Percentiles rank a stretch among this genome's conserved stretches.
These are phyloP conservation scores for Gossypium lobatum DNA, from an alignment of 441 rosid genomes.

Conservation along the genomic window DNA sequence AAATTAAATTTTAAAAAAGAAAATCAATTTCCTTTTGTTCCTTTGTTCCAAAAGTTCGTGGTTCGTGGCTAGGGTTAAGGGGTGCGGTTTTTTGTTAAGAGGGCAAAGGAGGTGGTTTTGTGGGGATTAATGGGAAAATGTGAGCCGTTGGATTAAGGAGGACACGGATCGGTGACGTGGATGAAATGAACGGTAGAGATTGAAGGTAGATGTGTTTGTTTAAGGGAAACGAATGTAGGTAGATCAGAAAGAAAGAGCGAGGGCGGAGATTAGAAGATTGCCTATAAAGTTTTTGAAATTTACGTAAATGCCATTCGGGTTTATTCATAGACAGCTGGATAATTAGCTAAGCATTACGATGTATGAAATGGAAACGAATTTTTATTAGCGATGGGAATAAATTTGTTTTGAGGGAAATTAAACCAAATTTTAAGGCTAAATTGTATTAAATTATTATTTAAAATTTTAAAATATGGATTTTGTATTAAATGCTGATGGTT, in stretches of 20 bases:
- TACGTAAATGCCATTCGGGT: neutral
- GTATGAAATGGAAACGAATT: too few species aligned
- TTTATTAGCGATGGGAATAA: too few species aligned
- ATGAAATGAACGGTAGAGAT: slow-evolving; percentile 25
- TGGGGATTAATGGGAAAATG: slow-evolving; percentile 14
- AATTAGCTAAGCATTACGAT: neutral
- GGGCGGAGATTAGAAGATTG: neutral
- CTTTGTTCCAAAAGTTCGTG: neutral
- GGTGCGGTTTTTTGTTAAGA: neutral
- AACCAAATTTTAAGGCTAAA: too few species aligned
- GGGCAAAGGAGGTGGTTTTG: neutral
- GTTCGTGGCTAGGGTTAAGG: slow-evolving; percentile 21
- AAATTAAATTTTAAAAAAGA: neutral
- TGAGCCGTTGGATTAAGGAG: slow-evolving; percentile 26
- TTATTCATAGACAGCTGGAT: neutral
- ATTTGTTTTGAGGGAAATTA: too few species aligned
- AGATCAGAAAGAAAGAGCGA: neutral
- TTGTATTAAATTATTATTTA: too few species aligned
- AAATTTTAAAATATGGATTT: too few species aligned
- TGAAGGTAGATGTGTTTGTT: slow-evolving; percentile 43
- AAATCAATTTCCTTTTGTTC: slow-evolving; percentile 10
- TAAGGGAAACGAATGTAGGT: slow-evolving; percentile 8
- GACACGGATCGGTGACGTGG: slow-evolving; percentile 43
- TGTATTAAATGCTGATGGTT: too few species aligned
- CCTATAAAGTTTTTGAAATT: neutral